Percentiles rank a stretch among this genome's conserved stretches.
phyloP scores from a whole-genome alignment of 495 filamentous ascomycete species.

The Daldinia caldariorum region DNA sequence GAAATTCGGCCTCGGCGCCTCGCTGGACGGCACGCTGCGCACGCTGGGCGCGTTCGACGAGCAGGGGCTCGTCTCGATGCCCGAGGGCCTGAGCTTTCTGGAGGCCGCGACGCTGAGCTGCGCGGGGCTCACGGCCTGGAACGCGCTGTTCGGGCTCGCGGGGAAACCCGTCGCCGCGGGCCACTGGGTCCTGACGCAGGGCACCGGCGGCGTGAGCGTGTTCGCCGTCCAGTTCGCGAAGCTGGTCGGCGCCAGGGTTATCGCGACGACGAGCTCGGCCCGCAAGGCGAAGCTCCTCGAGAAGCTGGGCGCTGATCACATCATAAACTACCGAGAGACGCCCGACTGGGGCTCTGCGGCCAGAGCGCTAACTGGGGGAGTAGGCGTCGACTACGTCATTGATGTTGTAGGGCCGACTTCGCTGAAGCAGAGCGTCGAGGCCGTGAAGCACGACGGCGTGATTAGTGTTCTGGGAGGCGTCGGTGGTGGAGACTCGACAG shows the following conservation, averaged over 20 bases:
- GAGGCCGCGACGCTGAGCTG: slow-evolving; percentile 43
- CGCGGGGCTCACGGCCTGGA: slow-evolving; percentile 52
- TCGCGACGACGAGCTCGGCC: slow-evolving; percentile 53
- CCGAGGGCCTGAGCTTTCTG: slow-evolving; percentile 29
- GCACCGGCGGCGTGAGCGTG: slow-evolving; percentile 50
- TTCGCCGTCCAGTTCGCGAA: slow-evolving; percentile 54
- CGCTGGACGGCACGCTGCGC: slow-evolving; percentile 36
- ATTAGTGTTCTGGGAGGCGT: slow-evolving; percentile 68
- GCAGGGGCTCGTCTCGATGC: slow-evolving; percentile 39
- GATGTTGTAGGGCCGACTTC: slow-evolving; percentile 66
- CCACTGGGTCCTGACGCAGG: slow-evolving; percentile 47
- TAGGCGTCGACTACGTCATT: slow-evolving; percentile 68
- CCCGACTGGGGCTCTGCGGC: slow-evolving; percentile 70
- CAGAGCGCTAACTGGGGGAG: slow-evolving; percentile 61
- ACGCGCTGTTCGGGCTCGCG: slow-evolving; percentile 48
- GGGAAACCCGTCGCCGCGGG: slow-evolving; percentile 36
- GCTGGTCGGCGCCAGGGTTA: slow-evolving; percentile 50
- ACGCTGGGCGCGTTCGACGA: slow-evolving; percentile 43
- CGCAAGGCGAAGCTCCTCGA: slow-evolving; percentile 50
- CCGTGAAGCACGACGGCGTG: slow-evolving; percentile 63
- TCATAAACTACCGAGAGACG: slow-evolving; percentile 69
- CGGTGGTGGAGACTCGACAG: slow-evolving; percentile 50
- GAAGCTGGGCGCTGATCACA: slow-evolving; percentile 60
- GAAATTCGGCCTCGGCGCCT: slow-evolving; percentile 33
- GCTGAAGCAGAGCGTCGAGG: slow-evolving; percentile 63